These are phyloP conservation scores for Solanum paucissectum DNA, from an alignment of 257 asterid genomes.

Conservation along the genomic window DNA sequence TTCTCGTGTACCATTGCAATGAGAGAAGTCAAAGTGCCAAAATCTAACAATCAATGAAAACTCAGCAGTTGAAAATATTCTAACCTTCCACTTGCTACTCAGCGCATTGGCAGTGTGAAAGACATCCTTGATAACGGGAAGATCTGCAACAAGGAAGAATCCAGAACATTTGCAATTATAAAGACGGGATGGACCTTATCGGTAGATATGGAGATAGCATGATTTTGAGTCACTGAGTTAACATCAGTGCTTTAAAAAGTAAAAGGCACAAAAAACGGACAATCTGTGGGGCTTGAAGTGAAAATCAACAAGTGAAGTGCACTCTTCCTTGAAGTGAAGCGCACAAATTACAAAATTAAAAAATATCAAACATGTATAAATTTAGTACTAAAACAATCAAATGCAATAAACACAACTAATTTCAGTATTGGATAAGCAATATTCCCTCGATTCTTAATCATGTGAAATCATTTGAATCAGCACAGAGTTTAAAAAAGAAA, in stretches of 20 bases:
- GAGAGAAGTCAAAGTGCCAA: not conserved
- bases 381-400: not conserved
- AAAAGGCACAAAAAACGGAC: not conserved
- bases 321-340: not conserved
- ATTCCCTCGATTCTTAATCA: not conserved
- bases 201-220: not conserved
- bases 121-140: slow-evolving; percentile 64
- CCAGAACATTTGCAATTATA: not conserved
- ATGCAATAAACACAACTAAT: not conserved
- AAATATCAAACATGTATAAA: not conserved
- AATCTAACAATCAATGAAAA: not conserved
- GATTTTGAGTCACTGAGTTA: not conserved
- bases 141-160: slow-evolving; percentile 35
- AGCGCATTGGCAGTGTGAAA: slow-evolving; percentile 49
- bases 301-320: not conserved
- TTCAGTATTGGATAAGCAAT: not conserved
- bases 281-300: not conserved
- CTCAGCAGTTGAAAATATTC: not conserved
- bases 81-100: slow-evolving; percentile 78
- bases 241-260: not conserved
- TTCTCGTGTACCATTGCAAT: not conserved
- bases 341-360: not conserved
- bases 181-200: not conserved
- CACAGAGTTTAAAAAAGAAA: not conserved
- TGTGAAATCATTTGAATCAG: not conserved